These are phyloP conservation scores for Penicillium pancosmium DNA, from an alignment of 495 filamentous ascomycete species.

Conservation along the genomic window DNA sequence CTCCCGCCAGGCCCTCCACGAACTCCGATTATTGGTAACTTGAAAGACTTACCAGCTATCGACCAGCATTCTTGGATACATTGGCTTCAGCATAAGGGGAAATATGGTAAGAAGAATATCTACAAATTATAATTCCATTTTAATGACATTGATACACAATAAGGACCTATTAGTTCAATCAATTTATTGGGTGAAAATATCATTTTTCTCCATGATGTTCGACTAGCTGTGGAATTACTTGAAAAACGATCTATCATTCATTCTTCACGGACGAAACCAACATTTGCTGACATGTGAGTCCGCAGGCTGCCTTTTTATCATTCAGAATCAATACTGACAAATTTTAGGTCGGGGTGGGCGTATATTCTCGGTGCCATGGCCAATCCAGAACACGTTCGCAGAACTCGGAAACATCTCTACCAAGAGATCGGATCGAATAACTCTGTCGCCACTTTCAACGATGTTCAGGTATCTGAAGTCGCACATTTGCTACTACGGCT, in stretches of 20 bases:
- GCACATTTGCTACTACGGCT: slow-evolving; percentile 44
- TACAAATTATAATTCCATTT: not conserved
- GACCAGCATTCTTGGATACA: slow-evolving; percentile 46
- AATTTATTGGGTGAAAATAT: slow-evolving; percentile 50
- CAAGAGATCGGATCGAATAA: slow-evolving; percentile 36
- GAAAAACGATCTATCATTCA: slow-evolving; percentile 48
- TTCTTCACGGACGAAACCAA: slow-evolving; percentile 41
- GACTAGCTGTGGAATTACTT: slow-evolving; percentile 46
- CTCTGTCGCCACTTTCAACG: slow-evolving; percentile 31
- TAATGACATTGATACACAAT: not conserved
- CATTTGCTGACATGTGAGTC: slow-evolving; percentile 46
- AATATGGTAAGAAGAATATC: slow-evolving; percentile 39
- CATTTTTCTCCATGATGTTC: slow-evolving; percentile 50
- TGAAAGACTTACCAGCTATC: slow-evolving; percentile 44
- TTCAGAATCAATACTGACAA: not conserved
- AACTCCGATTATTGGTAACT: slow-evolving; percentile 50
- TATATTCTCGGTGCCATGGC: slow-evolving; percentile 27
- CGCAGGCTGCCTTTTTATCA: not conserved
- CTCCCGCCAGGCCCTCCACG: slow-evolving; percentile 51
- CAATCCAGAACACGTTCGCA: slow-evolving; percentile 31
- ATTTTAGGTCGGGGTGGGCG: slow-evolving; percentile 26
- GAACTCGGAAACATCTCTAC: slow-evolving; percentile 37
- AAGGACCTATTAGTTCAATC: slow-evolving; percentile 56
- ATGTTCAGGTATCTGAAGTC: slow-evolving; percentile 37
- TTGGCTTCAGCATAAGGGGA: slow-evolving; percentile 53